These are phyloP conservation scores for Cercophora sp. DNA, from an alignment of 495 filamentous ascomycete genomes.

Conservation along the genomic window DNA sequence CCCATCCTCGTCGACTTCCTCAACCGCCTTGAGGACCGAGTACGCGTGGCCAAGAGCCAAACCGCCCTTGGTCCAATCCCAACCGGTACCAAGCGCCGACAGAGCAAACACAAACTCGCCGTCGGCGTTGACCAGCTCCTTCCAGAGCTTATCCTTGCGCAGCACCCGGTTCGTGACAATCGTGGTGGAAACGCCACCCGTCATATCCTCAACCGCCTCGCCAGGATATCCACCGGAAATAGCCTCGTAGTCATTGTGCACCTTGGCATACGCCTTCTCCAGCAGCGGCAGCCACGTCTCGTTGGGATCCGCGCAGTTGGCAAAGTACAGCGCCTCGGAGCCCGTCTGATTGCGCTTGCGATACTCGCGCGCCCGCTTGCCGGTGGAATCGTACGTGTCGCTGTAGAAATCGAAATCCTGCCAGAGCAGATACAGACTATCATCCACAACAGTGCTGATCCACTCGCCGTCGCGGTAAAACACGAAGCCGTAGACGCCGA, in stretches of 20 bases:
- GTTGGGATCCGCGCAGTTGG: constrained; percentile 65
- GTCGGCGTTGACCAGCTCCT: constrained; percentile 55
- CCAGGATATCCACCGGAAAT: constrained; percentile 73
- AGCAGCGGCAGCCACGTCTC: constrained; percentile 80
- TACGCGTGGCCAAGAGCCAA: constrained; percentile 69
- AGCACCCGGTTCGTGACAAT: constrained; percentile 57
- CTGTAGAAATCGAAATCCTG: constrained; percentile 28
- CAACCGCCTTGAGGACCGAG: constrained; percentile 66
- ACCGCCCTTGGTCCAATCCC: constrained; percentile 47
- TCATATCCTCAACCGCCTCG: constrained; percentile 76
- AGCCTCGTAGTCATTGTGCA: constrained; percentile 54
- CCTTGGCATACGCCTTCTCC: constrained; percentile 81
- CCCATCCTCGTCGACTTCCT: constrained; percentile 56
- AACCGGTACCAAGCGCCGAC: constrained; percentile 14
- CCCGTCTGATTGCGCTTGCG: constrained; percentile 22
- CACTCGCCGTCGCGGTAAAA: constrained; percentile 80
- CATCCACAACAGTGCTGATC: constrained; percentile 70
- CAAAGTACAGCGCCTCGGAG: constrained; percentile 70
- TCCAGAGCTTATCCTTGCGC: constrained; percentile 71
- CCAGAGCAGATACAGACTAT: constrained; percentile 23
- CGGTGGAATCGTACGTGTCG: constrained; percentile 35
- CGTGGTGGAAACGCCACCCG: constrained; percentile 62
- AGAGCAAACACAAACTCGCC: constrained; percentile 28
- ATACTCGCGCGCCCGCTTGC: constrained; percentile 23
- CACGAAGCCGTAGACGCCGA: constrained; percentile 80